Base-by-base conservation (phyloP, 169 alveolate species). In the Fabrea salina region DNA sequence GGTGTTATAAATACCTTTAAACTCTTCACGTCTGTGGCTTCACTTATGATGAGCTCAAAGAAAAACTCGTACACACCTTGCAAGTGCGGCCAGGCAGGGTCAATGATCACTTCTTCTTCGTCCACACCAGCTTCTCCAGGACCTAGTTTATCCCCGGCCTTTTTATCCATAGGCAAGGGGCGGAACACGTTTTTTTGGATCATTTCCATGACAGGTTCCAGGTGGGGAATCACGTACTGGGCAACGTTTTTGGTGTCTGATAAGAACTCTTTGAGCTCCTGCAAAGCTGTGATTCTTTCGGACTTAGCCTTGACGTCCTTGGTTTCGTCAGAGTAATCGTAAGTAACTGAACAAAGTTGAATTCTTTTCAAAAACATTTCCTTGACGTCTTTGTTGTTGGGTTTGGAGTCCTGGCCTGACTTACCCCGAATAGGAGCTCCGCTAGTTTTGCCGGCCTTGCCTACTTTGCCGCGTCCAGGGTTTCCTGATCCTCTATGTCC, bases 151-250 rank as follows among this genome's bases (percentile, higher is more conserved):
- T 72, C 75, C 53, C 79, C 78, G 22, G 70, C 37, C 57, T 57
- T 54, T 61, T 89, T 89, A 27, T 89, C 75, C 50, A 86, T 84
- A 30, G 95, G 95, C 19, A 92, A 82, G 44, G 95, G 95, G 51
- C 96, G 78, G 91, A 92, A 92, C 50, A 92, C 89, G 71, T 92
- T 92, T 75, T 89, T 92, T 70, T 89, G 88, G 22, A 92, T 92
- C 96, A 92, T 92, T 59, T 89, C 91, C 77, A 92, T 84, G 2
- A 89, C 89, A 19, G 75, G 82, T 76, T 92, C 96, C 41, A 89
- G 82, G 59, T 88, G 86, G 2, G 94, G 94, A 59, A 92, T 89
- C 54, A 89, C 80, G 3, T 89, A 78, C 13, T 80, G 61, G 16
- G 82, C 82, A 39, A 92, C 94, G 66, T 79, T 83, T 76, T 82